Evolutionary conservation across 176 grass and related monocot genomes (phyloP).

Genomic region (Hyparrhenia diplandra): DNA sequence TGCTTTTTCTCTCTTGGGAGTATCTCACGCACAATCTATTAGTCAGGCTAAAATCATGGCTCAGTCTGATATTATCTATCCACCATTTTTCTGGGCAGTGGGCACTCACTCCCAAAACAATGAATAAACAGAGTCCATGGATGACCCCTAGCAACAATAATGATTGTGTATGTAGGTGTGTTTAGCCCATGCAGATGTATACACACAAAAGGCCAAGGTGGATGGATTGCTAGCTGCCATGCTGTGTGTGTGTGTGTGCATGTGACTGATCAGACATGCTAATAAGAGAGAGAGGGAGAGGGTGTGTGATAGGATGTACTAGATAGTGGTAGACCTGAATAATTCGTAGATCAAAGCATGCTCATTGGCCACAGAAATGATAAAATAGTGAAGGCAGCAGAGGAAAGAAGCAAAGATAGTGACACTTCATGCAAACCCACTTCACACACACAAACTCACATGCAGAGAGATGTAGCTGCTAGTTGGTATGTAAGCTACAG

Average conservation of each 20-base stretch:
- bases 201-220: conserved; percentile 33
- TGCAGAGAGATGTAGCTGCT: conserved; percentile 17
- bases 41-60: conserved; percentile 30
- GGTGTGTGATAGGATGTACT: not conserved
- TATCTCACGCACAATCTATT: not conserved
- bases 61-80: conserved; percentile 12
- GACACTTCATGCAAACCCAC: conserved; percentile 52
- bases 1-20: conserved; percentile 15
- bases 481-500: not conserved
- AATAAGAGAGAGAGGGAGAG: no score
- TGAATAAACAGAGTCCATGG: conserved; percentile 1
- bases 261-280: not conserved
- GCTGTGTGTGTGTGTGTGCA: not conserved
- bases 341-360: not conserved
- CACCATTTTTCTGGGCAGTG: conserved; percentile 16
- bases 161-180: conserved; percentile 27
- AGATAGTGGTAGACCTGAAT: not conserved
- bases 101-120: conserved; percentile 41
- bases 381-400: conserved; percentile 29
- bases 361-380: conserved; percentile 18
- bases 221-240: conserved; percentile 21
- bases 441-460: conserved; percentile 39
- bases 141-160: conserved; percentile 33
- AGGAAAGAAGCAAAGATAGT: conserved; percentile 41
- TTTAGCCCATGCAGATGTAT: conserved; percentile 20